Percentiles rank a stretch among this genome's conserved stretches.
phyloP scores from a whole-genome alignment of 2,329 filamentous ascomycete species.

The Rhinocladiella mackenziei region DNA sequence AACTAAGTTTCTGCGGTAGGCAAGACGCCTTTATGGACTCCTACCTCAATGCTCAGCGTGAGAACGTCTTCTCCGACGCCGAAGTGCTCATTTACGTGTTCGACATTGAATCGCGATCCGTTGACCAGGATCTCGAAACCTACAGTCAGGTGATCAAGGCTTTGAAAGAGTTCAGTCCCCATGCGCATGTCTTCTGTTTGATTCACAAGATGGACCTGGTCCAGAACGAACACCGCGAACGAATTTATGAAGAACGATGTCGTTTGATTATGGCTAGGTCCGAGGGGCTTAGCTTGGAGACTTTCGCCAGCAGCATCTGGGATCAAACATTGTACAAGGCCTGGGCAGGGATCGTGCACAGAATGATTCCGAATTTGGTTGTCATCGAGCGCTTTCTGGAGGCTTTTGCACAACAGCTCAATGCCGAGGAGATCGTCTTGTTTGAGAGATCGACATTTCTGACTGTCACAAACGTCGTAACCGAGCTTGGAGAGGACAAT shows the following conservation, averaged over 20 bases:
- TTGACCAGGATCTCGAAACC: conserved; percentile 85
- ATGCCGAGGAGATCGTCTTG: conserved; percentile 87
- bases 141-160: conserved; percentile 89
- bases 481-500: conserved; percentile 52
- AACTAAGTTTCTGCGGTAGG: conserved; percentile 42
- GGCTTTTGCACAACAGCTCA: conserved; percentile 76
- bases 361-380: conserved; percentile 87
- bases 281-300: conserved; percentile 68
- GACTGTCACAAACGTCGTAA: conserved; percentile 85
- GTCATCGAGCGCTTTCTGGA: conserved; percentile 83
- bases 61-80: conserved; percentile 89
- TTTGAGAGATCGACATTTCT: conserved; percentile 96
- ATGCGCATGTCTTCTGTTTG: conserved; percentile 84
- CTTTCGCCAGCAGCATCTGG: conserved; percentile 96
- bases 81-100: conserved; percentile 95
- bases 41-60: conserved; percentile 90
- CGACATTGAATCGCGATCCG: conserved; percentile 93
- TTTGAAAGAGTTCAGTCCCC: conserved; percentile 75
- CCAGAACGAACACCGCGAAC: conserved; percentile 69
- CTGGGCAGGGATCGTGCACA: conserved; percentile 97
- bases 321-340: conserved; percentile 97
- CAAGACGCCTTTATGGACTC: conserved; percentile 99
- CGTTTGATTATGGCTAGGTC: conserved; percentile 72
- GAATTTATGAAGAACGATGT: conserved; percentile 80
- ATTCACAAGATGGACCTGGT: conserved; percentile 99